A percentile compares a stretch with the other conserved stretches of the same genome.
Evolutionary conservation across 1,284 basidiomycete species (phyloP).

Genomic region (Cutaneotrichosporon sp.): DNA sequence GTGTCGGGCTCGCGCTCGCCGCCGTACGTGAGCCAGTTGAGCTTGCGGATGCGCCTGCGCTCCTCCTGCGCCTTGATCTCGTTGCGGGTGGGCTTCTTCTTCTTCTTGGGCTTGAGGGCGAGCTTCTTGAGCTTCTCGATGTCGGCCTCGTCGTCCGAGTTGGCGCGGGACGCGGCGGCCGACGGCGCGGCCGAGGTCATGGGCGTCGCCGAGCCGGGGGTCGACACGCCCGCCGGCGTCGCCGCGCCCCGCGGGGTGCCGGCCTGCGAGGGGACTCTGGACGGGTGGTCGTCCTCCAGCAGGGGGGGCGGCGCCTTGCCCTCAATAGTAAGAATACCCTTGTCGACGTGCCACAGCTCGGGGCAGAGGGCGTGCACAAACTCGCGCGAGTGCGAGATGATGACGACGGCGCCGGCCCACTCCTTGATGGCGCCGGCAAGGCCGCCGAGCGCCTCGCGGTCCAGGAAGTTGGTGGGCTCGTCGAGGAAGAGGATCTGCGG

Average conservation of each 20-base stretch:
- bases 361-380: conserved; percentile 83
- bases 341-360: conserved; percentile 59
- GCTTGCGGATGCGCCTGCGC: conserved; percentile 71
- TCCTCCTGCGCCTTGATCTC: conserved; percentile 86
- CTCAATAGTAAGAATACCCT: conserved; percentile 72
- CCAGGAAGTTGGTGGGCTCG: conserved; percentile 97
- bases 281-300: conserved; percentile 63
- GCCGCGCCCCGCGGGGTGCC: conserved; percentile 48
- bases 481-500: conserved; percentile 61
- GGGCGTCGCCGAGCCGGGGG: conserved; percentile 35
- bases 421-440: conserved; percentile 94
- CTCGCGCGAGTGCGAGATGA: conserved; percentile 93
- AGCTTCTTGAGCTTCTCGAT: conserved; percentile 46
- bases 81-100: conserved; percentile 86
- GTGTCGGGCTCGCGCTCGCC: conserved; percentile 57
- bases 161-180: conserved; percentile 42
- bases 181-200: conserved; percentile 48
- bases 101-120: conserved; percentile 64
- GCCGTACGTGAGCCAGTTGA: conserved; percentile 81
- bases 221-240: conserved; percentile 51
- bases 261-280: conserved; percentile 45
- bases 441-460: conserved; percentile 64
- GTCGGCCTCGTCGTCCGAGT: conserved; percentile 50
- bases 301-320: conserved; percentile 84
- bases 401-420: conserved; percentile 95